These are phyloP conservation scores for Termitomyces eurrhizus DNA, from an alignment of 768 basidiomycete species.

Conservation along the genomic window DNA sequence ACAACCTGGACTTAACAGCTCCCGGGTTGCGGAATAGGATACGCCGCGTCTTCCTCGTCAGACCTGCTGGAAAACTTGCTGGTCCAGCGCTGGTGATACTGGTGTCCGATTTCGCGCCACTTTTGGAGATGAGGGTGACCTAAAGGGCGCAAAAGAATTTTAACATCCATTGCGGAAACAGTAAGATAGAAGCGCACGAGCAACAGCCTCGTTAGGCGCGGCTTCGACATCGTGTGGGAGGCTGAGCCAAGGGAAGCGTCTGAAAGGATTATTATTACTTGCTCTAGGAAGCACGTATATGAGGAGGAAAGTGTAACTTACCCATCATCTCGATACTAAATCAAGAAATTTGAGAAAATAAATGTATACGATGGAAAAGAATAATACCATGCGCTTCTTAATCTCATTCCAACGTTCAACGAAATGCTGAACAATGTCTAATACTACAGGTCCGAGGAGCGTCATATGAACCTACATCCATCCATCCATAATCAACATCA, in stretches of 20 bases:
- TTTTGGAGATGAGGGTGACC: constrained; percentile 66
- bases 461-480: constrained; percentile 76
- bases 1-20: constrained; percentile 75
- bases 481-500: not conserved
- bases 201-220: constrained; percentile 66
- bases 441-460: constrained; percentile 71
- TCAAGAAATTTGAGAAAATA: not conserved
- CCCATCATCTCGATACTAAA: constrained; percentile 43
- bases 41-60: constrained; percentile 30
- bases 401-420: constrained; percentile 92
- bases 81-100: constrained; percentile 67
- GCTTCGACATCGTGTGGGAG: constrained; percentile 67
- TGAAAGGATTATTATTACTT: not conserved
- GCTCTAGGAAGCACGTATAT: constrained; percentile 34
- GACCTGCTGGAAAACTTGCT: constrained; percentile 17
- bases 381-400: constrained; percentile 68
- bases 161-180: not conserved
- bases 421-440: constrained; percentile 92
- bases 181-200: constrained; percentile 27
- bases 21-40: constrained; percentile 39
- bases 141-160: constrained; percentile 7
- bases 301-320: constrained; percentile 26
- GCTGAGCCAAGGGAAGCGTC: constrained; percentile 51
- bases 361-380: not conserved
- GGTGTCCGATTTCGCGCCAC: constrained; percentile 54